These are phyloP conservation scores for Tolypocladium ovalisporum DNA, from an alignment of 2,329 filamentous ascomycete species.

Conservation along the genomic window DNA sequence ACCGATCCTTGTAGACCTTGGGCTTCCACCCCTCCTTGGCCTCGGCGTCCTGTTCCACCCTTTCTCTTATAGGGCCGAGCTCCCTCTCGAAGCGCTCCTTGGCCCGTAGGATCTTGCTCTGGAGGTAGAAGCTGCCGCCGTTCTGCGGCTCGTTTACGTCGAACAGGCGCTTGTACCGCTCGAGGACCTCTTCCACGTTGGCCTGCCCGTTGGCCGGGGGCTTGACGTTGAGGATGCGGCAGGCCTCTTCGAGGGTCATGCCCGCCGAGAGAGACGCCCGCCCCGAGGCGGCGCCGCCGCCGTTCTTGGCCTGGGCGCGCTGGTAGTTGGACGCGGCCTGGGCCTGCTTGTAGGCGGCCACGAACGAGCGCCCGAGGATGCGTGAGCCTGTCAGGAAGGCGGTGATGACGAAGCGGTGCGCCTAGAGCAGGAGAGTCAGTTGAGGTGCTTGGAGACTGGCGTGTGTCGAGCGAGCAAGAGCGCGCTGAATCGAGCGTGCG, in stretches of 20 bases:
- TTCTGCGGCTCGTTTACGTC: constrained; percentile 92
- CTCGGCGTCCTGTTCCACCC: constrained; percentile 65
- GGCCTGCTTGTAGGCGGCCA: constrained; percentile 92
- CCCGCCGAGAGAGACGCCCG: constrained; percentile 51
- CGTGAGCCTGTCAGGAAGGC: constrained; percentile 84
- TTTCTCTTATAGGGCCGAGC: constrained; percentile 59
- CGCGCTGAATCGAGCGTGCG: neutral
- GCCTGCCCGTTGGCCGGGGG: constrained; percentile 64
- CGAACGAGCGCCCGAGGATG: constrained; percentile 85
- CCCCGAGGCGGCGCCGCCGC: constrained; percentile 38
- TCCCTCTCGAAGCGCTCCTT: constrained; percentile 88
- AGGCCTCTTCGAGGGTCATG: constrained; percentile 91
- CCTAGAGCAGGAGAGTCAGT: constrained; percentile 38
- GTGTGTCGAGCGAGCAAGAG: neutral
- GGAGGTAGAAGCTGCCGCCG: constrained; percentile 94
- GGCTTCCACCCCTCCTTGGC: constrained; percentile 82
- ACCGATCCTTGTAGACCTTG: constrained; percentile 86
- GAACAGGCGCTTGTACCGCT: constrained; percentile 88
- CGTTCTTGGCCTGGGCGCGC: constrained; percentile 57
- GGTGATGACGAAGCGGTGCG: constrained; percentile 80
- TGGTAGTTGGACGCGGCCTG: constrained; percentile 76
- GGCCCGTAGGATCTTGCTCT: constrained; percentile 90
- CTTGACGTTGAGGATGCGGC: constrained; percentile 92
- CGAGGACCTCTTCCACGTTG: constrained; percentile 69
- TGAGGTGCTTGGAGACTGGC: neutral